Base-by-base conservation (phyloP, 345 rosid genomes). In the Salix caprea region DNA sequence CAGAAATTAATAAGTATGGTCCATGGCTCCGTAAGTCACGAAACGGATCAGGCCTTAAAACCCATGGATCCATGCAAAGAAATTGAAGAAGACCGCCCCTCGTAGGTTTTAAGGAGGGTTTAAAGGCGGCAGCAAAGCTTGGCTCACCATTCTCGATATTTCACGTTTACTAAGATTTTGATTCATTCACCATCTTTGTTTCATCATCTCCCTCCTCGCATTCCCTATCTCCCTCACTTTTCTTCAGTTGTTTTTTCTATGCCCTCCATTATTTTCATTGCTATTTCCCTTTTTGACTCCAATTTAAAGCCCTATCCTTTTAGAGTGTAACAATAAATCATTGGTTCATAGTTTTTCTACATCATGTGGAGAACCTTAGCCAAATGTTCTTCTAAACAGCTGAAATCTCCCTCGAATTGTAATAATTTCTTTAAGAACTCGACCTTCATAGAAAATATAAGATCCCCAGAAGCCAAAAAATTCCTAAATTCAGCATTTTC, bases 341-440 rank as follows among this genome's bases (percentile, higher is more conserved):
- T 52, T 40, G 26, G 56, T 15, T 70, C n/a, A 26, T 19, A 34
- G 12, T 23, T 23, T 48, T 71, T 36, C 62, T 24, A 24, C 34
- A 74, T 18, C 77, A 93, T 96, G 98, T 92, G 98, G 98, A 92
- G 91, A 73, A 84, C 70, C 86, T 72, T 93, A 44, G 78, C 88
- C 42, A 88, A 77, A 70, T 79, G 83, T 79, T 91, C 88, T 71
- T 52, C 80, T 12, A 65, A 86, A 69, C 86, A 86, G 79, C 71
- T 89, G 58, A 87, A 84, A 48, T 28, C 78, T 76, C 72, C 78
- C 50, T 69, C 78, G 10, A 71, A 42, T 73, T 52, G 71, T 54
- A 67, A 58, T 2, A 15, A 70, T 36, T 72, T 58, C 34, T 37
- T 23, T 36, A 78, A 19, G n/a, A 36, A 15, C 11, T 67, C 73